Evolutionary conservation across 495 filamentous ascomycete species (phyloP), one percentile per base, ranked within the genome.

Genomic region (Penicillium herquei): DNA sequence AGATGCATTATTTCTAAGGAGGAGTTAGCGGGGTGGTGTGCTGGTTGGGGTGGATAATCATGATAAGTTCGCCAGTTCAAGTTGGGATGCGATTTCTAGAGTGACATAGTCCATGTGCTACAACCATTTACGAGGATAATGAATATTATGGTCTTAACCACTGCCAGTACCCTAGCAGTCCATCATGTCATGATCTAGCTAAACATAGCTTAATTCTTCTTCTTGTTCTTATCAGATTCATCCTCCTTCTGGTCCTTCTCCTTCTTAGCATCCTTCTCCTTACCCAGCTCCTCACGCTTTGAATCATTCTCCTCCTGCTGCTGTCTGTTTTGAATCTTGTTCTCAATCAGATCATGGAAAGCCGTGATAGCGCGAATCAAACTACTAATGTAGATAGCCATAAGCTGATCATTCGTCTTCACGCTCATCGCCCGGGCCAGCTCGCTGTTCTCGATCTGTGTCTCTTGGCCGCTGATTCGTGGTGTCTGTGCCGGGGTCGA

Each of bases 331-430:
- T 98, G 94, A 57, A 98, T 96, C 86, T 98, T 98, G 77, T 98
- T 98, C 80, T 98, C 94, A 64, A 98, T 98, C 58, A 98, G 77
- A 72, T 98, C 94, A 70, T 98, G 94, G 85, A 98, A 98, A 12
- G 94, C 95, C 7, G 94, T 98, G 65, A 98, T 98, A 32, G 95
- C 95, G 39, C 94, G 84, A 75, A 98, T 97, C 77, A 98, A 76
- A 73, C 89, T 94, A 73, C 89, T 93, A 54, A 98, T 79, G 70
- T 98, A 98, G 68, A 98, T 98, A 39, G 92, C 84, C 86, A 98
- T 96, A 56, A 98, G 81, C 78, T 98, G 94, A 71, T 98, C 94
- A 66, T 98, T 98, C 55, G 95, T 97, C 86, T 98, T 98, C 71
- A 96, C 82, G 71, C 90, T 95, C 95, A 98, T 95, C 30, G 95